Base-by-base conservation (phyloP, 768 basidiomycete genomes). In the Hypholoma fasciculare region DNA sequence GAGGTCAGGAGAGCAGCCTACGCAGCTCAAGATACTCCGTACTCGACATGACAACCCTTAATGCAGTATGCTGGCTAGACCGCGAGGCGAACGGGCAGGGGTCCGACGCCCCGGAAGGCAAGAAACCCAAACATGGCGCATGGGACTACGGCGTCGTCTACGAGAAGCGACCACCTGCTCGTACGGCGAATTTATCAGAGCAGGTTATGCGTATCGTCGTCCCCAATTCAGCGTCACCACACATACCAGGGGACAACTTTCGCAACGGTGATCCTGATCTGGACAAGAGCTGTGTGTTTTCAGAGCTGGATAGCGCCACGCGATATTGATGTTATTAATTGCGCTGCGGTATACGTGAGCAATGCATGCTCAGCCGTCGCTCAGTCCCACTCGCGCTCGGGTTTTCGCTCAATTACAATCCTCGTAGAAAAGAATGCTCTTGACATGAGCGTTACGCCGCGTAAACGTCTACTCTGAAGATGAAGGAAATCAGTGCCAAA, bases 281-380 rank as follows among this genome's bases (percentile, higher is more conserved):
- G 55, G 55, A 42, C 55, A 56, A 38, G 55, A 56, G 48, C 47
- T 49, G 11, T 56, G 47, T 37, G 38, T 56, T 37, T 47, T 48
- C 5, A 47, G 55, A 36, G 55, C 16, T 65, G 58, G 56, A 52
- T 44, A 16, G 26, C 53, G 14, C 65, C 65, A 30, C 13, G 59
- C 17, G 60, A 58, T 17, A 53, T 60, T 8, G 62, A 65, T 47
- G 58, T 65, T 8, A 44, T 65, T 26, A 63, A 60, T 2, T 57
- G 58, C 37, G 57, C 65, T 9, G 65, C 65, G 7, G 62, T 63
- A 26, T 59, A 63, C 23, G 65, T 62, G 5, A 58, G 62, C 1
- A 56, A 61, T 16, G 62, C 63, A 37, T 53, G 53, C 39, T 38
- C 39, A 8, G 54, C 44, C 30, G 27, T 26, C 4, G 19, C 23